These are phyloP conservation scores for Haberlea rhodopensis DNA, from an alignment of 257 asterid genomes.

Conservation along the genomic window DNA sequence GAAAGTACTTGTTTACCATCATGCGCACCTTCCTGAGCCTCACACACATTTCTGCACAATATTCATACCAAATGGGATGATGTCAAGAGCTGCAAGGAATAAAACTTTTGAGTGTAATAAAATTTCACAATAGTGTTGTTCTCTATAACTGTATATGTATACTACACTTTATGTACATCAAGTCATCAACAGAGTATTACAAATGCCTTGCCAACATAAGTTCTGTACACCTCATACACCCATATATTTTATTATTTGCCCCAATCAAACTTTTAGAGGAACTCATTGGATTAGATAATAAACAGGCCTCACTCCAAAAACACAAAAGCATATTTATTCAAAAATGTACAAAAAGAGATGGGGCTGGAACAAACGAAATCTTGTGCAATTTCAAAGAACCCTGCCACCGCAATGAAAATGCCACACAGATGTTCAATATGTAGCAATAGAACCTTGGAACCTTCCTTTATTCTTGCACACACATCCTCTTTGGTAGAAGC, in stretches of 20 bases:
- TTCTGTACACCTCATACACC: conserved; percentile 10
- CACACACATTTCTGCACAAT: too few species aligned
- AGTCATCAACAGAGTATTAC: not conserved
- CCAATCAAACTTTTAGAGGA: not conserved
- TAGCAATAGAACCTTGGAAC: conserved; percentile 14
- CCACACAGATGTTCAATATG: conserved; percentile 18
- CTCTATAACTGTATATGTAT: conserved; percentile 10
- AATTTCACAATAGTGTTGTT: not conserved
- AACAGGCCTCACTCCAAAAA: conserved; percentile 27
- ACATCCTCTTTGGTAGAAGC: conserved; percentile 4
- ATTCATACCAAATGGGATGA: too few species aligned
- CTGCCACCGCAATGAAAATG: conserved; percentile 19
- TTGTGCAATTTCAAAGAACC: conserved; percentile 11
- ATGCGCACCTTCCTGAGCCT: too few species aligned
- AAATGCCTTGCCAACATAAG: conserved; percentile 17
- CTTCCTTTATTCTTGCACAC: not conserved
- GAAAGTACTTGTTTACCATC: too few species aligned
- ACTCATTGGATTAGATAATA: conserved; percentile 20
- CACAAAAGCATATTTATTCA: conserved; percentile 16
- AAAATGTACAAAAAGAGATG: conserved; percentile 29
- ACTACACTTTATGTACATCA: conserved; percentile 15
- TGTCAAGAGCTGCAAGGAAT: too few species aligned
- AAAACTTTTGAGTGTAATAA: too few species aligned
- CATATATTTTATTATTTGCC: not conserved
- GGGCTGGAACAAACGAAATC: conserved; percentile 5